phyloP scores from a whole-genome alignment of 2,329 filamentous ascomycete genomes.

The Botrytis hyacinthi region DNA sequence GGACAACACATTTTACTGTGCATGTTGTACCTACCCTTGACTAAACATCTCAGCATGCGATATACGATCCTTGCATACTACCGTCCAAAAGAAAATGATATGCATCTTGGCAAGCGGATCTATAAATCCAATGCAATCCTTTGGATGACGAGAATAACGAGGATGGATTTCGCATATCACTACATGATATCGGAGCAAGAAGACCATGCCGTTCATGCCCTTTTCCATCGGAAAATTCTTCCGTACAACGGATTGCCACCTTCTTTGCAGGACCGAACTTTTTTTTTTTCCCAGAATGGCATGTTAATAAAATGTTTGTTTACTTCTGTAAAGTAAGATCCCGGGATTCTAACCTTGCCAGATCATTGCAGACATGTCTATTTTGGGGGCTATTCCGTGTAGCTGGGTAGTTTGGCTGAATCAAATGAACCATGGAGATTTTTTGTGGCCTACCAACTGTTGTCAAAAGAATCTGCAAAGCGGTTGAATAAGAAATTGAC shows the following conservation, averaged over 20 bases:
- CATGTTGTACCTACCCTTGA: conserved; percentile 5
- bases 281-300: not conserved
- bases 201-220: not conserved
- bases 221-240: conserved; percentile 1
- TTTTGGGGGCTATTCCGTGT: conserved; percentile 2
- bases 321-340: not conserved
- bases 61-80: conserved; percentile 10
- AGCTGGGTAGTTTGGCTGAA: conserved; percentile 1
- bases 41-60: conserved; percentile 7
- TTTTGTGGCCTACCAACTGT: not conserved
- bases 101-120: conserved; percentile 8
- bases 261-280: not conserved
- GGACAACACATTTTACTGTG: conserved; percentile 13
- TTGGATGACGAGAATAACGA: conserved; percentile 4
- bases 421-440: not conserved
- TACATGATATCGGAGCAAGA: conserved; percentile 11
- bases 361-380: not conserved
- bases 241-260: conserved; percentile 9
- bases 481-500: not conserved
- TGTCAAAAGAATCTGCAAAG: conserved; percentile 7
- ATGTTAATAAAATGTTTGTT: conserved; percentile 1
- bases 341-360: not conserved
- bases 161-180: not conserved
- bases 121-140: not conserved
- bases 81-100: conserved; percentile 1